Evolutionary conservation across 176 grass and related monocot species (phyloP), one percentile per base, ranked within the genome.

Genomic region (Tuctoria greenei): DNA sequence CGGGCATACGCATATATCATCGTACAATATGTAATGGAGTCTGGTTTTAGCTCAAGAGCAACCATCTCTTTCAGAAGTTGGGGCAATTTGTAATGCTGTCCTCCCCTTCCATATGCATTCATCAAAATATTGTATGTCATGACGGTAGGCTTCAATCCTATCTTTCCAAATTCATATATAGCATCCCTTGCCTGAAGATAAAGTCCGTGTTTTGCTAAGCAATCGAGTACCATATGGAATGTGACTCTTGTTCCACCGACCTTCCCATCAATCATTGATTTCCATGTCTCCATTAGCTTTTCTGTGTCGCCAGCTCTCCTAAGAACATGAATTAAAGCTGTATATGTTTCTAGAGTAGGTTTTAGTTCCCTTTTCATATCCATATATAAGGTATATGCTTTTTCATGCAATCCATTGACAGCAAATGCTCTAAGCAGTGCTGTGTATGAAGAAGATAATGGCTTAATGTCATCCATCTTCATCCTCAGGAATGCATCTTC

Each of bases 101-200:
- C 94, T 61, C 88, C 94, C 60, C 82, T 85, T 66, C 91, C 91
- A 91, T 92, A 97, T 44, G 91, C 91, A 86, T 97, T 93, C 80
- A 97, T 97, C 75, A 97, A 78, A 71, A 97, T 97, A 68, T 93
- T 97, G 78, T 90, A 97, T 46, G 91, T 92, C 91, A 93, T 91
- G 14, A 82, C 80, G 35, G 84, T 91, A 71, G 94, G 91, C 44
- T 18, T 69, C 39, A 97, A 82, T 75, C 91, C 94, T 60, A 87
- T 75, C 41, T 89, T 91, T 69, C 82, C 68, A 69, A 89, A 91
- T 86, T 97, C 94, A 71, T 64, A 82, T 46, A 97, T 93, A 69
- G 83, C 71, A 81, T 97, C 88, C 55, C 81, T 89, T 36, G 88
- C 88, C 84, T 89, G 78, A 85, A 89, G 51, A 81, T 93, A 97